Percentiles rank a stretch among this genome's conserved stretches.
Evolutionary conservation across 2,329 filamentous ascomycete genomes (phyloP).

Genomic region (Calonectria pseudoreteaudii): DNA sequence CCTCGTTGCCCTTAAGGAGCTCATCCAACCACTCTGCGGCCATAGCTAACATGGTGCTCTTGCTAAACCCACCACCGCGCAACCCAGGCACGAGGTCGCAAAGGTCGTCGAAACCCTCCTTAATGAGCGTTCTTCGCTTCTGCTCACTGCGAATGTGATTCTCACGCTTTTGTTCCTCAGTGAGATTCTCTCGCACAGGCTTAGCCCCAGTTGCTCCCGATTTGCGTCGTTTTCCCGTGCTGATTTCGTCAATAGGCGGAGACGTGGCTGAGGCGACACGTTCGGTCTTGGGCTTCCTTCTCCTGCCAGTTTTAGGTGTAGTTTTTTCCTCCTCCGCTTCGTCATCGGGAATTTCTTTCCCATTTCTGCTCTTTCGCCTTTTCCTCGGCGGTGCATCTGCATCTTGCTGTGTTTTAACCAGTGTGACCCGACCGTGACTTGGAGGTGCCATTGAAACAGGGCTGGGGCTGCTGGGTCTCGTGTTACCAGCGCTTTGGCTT

Average conservation of each 20-base stretch:
- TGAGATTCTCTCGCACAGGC: constrained; percentile 75
- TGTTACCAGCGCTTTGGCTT: constrained; percentile 69
- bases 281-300: constrained; percentile 62
- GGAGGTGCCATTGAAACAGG: constrained; percentile 32
- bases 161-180: constrained; percentile 83
- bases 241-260: constrained; percentile 49
- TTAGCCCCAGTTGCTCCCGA: constrained; percentile 59
- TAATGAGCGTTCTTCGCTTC: constrained; percentile 84
- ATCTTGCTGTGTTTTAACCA: constrained; percentile 50
- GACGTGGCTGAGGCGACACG: constrained; percentile 44
- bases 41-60: constrained; percentile 82
- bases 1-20: constrained; percentile 75
- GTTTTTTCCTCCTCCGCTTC: constrained; percentile 54
- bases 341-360: constrained; percentile 55
- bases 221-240: constrained; percentile 62
- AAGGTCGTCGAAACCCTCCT: constrained; percentile 86
- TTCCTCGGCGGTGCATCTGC: constrained; percentile 60
- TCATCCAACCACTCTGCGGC: constrained; percentile 84
- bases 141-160: constrained; percentile 92
- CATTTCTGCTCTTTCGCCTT: constrained; percentile 65
- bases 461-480: constrained; percentile 68
- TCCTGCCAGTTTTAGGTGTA: constrained; percentile 50
- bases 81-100: constrained; percentile 81
- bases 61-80: constrained; percentile 81
- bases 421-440: constrained; percentile 33